Evolutionary conservation across 306 rosid genomes (phyloP).

Genomic region (Ceratonia siliqua): DNA sequence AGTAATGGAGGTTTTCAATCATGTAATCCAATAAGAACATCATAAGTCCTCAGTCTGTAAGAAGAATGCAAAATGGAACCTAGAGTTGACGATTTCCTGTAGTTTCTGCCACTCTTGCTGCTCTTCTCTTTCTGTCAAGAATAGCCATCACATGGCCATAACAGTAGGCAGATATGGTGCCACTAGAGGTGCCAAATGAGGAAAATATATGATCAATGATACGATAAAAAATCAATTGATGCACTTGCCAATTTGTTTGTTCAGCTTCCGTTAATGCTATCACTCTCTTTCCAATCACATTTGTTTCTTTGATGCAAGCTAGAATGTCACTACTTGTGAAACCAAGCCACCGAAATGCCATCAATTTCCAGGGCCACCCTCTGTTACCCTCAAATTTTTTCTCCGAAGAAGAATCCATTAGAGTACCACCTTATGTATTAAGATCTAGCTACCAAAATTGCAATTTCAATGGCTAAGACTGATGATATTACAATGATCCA

Average conservation of each 20-base stretch:
- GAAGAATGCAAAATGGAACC: slow-evolving; percentile 67
- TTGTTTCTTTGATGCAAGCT: slow-evolving; percentile 81
- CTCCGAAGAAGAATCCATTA: slow-evolving; percentile 65
- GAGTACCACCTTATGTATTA: slow-evolving; percentile 72
- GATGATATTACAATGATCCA: slow-evolving; percentile 75
- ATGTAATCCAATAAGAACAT: slow-evolving; percentile 80
- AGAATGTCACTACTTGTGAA: slow-evolving; percentile 77
- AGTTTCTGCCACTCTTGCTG: slow-evolving; percentile 51
- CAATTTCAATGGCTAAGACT: slow-evolving; percentile 50
- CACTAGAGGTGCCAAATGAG: slow-evolving; percentile 62
- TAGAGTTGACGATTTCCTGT: slow-evolving; percentile 45
- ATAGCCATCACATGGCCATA: slow-evolving; percentile 48
- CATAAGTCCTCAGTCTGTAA: slow-evolving; percentile 73
- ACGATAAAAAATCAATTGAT: too few species aligned
- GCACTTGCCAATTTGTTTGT: too few species aligned
- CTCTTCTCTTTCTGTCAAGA: slow-evolving; percentile 55
- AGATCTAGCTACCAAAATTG: slow-evolving; percentile 53
- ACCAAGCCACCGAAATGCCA: slow-evolving; percentile 87
- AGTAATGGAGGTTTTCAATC: slow-evolving; percentile 68
- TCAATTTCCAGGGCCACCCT: slow-evolving; percentile 97
- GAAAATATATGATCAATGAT: slow-evolving; percentile 62
- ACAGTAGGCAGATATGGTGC: slow-evolving; percentile 59
- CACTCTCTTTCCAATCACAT: slow-evolving; percentile 89
- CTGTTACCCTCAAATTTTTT: slow-evolving; percentile 63
- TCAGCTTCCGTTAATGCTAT: too few species aligned